Percentiles rank a stretch among this genome's conserved stretches.
phyloP scores from a whole-genome alignment of 192 early-diverging fungal species.

The Linnemannia elongata region DNA sequence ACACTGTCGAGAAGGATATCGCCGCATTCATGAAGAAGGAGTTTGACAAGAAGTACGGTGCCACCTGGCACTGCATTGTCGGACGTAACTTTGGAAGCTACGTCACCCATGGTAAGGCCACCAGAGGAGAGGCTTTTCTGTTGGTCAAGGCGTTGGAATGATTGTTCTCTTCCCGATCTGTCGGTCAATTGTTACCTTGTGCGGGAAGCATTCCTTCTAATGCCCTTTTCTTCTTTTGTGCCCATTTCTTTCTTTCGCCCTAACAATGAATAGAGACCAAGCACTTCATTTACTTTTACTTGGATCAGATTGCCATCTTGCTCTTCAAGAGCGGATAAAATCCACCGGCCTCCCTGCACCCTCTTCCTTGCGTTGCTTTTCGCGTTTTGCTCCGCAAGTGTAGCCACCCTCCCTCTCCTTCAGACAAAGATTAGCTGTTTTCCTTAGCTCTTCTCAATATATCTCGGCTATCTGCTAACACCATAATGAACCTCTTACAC shows the following conservation, averaged over 20 bases:
- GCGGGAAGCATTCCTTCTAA: neutral
- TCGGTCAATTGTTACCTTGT: neutral
- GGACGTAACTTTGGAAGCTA: constrained; percentile 99
- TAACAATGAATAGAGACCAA: constrained; percentile 71
- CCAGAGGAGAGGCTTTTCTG: neutral
- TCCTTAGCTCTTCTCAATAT: neutral
- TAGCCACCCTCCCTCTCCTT: neutral
- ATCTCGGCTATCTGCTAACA: neutral
- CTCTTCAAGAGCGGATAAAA: constrained; percentile 91
- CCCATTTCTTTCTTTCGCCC: neutral
- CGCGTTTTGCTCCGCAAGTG: neutral
- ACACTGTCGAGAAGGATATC: constrained; percentile 98
- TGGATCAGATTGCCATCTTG: constrained; percentile 93
- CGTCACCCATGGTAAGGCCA: constrained; percentile 90
- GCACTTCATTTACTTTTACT: constrained; percentile 99
- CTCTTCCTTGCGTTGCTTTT: neutral
- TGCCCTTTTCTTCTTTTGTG: neutral
- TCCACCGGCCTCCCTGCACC: neutral
- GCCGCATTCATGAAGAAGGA: constrained; percentile 97
- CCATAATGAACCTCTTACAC: neutral
- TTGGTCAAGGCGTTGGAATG: neutral
- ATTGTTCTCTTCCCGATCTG: neutral
- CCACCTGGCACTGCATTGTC: constrained; percentile 99
- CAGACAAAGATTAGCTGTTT: neutral
- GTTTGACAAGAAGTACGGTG: constrained; percentile 97